phyloP scores from a whole-genome alignment of 176 grass and related monocot species.

The Puya raimondii region DNA sequence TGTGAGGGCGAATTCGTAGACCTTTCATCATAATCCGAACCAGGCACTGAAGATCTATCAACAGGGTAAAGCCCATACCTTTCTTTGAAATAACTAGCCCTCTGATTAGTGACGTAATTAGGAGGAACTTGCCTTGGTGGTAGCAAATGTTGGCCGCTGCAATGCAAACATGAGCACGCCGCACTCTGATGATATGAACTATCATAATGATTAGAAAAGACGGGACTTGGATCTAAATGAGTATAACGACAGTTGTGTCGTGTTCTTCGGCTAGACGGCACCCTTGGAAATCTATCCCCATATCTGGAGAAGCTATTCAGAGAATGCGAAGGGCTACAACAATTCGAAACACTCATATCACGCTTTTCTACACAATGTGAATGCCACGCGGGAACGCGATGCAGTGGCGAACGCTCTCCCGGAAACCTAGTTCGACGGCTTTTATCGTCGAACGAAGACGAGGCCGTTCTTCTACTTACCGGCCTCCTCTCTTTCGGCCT shows the following conservation, averaged over 20 bases:
- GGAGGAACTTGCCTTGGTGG: conserved; percentile 35
- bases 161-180: conserved; percentile 27
- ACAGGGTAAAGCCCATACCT: conserved; percentile 34
- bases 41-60: conserved; percentile 39
- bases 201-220: conserved; percentile 8
- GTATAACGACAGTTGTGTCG: conserved; percentile 32
- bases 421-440: conserved; percentile 17
- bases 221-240: conserved; percentile 14
- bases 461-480: conserved; percentile 21
- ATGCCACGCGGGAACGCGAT: background rate
- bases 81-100: conserved; percentile 42
- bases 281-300: conserved; percentile 24
- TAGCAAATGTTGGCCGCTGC: conserved; percentile 21
- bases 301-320: conserved; percentile 26
- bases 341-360: background rate
- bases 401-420: conserved; percentile 11
- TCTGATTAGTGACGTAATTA: background rate
- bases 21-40: conserved; percentile 48
- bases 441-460: conserved; percentile 28
- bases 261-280: conserved; percentile 29
- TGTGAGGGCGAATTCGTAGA: conserved; percentile 40
- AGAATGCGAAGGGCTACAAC: background rate
- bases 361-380: too few relatives aligned
- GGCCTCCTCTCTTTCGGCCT: conserved; percentile 30
- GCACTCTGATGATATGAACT: conserved; percentile 27